Base-by-base conservation (phyloP, 371 early-diverging fungal species). In the Mucor sp. region DNA sequence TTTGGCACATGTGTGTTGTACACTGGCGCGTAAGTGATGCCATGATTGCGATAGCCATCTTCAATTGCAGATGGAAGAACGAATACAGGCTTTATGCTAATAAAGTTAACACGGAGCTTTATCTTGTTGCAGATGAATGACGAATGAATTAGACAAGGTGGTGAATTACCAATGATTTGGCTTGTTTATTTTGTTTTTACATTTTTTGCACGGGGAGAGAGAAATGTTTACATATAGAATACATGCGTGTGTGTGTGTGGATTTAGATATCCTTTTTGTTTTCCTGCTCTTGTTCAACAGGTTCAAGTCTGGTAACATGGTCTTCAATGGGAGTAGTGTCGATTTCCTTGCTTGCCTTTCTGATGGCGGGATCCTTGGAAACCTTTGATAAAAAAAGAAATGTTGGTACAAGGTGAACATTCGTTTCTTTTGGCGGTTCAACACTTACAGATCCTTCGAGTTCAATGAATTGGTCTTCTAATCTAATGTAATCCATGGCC, bases 361-460 rank as follows among this genome's bases (percentile, higher is more conserved):
- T 62, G 14, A 69, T 56, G 14, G 37, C 60, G 56, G 73, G 73
- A 23, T 72, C 73, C 27, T 23, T 68, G 6, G 73, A 64, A 7
- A 57, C 47, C 73, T 72, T 57, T 48, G 4, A 14, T 14, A 27
- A 15, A 61, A 9, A 7, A 6, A 6, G n/a, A 23, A 6, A 58
- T n/a, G 30, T 30, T 41, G 12, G 41, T 35, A 59, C 33, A 58
- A 2, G 15, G 17, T 17, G 19, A 4, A 47, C 47, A 4, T 6
- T 35, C 1, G 32, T 33, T 37, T 4, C 6, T 30, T 33, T 33
- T 15, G n/a, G n/a, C 12, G 43, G 39, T 41, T 11, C 17, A 53
- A 50, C 48, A 68, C 74, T 68, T 70, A 70, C 74, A 44, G 60
- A 37, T 30, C 57, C 74, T 68, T 68, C 68, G 44, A 74, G 65